These are phyloP conservation scores for Diaporthe velutina DNA, from an alignment of 2,329 filamentous ascomycete species.

Conservation along the genomic window DNA sequence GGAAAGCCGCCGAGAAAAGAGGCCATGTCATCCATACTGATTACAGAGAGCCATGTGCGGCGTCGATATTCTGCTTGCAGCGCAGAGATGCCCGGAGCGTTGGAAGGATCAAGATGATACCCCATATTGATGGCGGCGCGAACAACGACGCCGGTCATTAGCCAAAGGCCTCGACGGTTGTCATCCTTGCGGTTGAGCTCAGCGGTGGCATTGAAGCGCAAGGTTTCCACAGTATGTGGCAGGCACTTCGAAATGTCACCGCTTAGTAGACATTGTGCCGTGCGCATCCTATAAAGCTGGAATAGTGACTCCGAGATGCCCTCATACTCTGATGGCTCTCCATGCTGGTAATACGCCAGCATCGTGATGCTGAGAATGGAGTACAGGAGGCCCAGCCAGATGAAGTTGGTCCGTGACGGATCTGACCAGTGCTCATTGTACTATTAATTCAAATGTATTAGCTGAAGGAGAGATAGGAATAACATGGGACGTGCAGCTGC, in stretches of 20 bases:
- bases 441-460: constrained; percentile 44
- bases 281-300: constrained; percentile 60
- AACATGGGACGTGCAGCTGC: background rate
- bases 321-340: constrained; percentile 65
- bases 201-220: constrained; percentile 64
- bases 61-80: constrained; percentile 61
- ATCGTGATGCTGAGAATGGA: constrained; percentile 67
- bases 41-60: constrained; percentile 56
- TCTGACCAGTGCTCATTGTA: constrained; percentile 64
- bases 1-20: constrained; percentile 66
- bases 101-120: constrained; percentile 62
- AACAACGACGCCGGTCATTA: constrained; percentile 64
- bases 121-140: constrained; percentile 67
- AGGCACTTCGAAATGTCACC: constrained; percentile 65
- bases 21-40: constrained; percentile 64
- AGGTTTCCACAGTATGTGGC: constrained; percentile 64
- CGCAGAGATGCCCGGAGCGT: constrained; percentile 51
- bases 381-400: constrained; percentile 66
- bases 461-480: background rate
- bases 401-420: constrained; percentile 59
- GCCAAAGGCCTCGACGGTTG: constrained; percentile 63
- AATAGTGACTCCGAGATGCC: constrained; percentile 62
- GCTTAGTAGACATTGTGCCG: constrained; percentile 65
- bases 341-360: constrained; percentile 65
- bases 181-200: constrained; percentile 66